phyloP scores from a whole-genome alignment of 805 yeast genomes.

The Candida xiaguanensis region DNA sequence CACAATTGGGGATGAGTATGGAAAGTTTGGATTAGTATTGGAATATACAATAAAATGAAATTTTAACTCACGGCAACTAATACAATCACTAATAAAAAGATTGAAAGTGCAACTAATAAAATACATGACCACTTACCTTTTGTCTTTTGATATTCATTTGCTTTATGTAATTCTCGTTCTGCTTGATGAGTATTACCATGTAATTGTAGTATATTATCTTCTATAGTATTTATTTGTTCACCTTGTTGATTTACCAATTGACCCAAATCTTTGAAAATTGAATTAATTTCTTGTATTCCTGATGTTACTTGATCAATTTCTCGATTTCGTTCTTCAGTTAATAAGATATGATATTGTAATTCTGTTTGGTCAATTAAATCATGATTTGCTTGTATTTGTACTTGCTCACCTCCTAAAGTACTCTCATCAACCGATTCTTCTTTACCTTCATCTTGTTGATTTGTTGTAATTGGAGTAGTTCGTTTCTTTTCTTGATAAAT shows the following conservation, averaged over 20 bases:
- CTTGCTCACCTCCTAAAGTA: slow-evolving; percentile 19
- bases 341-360: slow-evolving; percentile 57
- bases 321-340: slow-evolving; percentile 68
- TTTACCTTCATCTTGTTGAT: not conserved
- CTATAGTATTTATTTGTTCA: slow-evolving; percentile 76
- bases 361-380: slow-evolving; percentile 44
- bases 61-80: slow-evolving; percentile 47
- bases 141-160: slow-evolving; percentile 68
- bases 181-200: slow-evolving; percentile 68
- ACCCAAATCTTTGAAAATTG: slow-evolving; percentile 79
- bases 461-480: slow-evolving; percentile 16
- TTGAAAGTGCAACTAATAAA: slow-evolving; percentile 52
- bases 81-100: slow-evolving; percentile 56
- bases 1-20: not conserved
- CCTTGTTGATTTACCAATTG: slow-evolving; percentile 82
- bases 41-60: not conserved
- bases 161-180: slow-evolving; percentile 62
- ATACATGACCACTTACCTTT: slow-evolving; percentile 75
- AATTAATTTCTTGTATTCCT: slow-evolving; percentile 81
- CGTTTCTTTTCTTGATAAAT: slow-evolving; percentile 48
- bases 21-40: slow-evolving; percentile 7
- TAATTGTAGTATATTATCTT: slow-evolving; percentile 66
- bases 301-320: slow-evolving; percentile 70
- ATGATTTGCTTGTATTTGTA: slow-evolving; percentile 32
- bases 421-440: slow-evolving; percentile 16